phyloP scores from a whole-genome alignment of 768 basidiomycete species.

The Kockovaella imperatae region DNA sequence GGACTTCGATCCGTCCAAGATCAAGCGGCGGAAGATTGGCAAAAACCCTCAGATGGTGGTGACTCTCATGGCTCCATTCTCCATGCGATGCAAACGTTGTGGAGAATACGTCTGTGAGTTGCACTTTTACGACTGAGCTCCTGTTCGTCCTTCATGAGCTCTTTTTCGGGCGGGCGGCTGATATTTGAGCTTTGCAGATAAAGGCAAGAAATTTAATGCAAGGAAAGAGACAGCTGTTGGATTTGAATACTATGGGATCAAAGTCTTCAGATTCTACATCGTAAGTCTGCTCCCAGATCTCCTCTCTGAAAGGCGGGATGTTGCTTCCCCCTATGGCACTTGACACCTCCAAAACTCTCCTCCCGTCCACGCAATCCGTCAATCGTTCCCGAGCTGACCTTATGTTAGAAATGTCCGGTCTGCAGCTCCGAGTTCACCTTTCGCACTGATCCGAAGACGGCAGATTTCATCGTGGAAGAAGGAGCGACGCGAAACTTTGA shows the following conservation, averaged over 20 bases:
- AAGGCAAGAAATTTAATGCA: slow-evolving; percentile 99
- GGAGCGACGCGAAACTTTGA: slow-evolving; percentile 97
- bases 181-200: slow-evolving; percentile 53
- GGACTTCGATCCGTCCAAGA: slow-evolving; percentile 96
- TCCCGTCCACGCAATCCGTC: background rate
- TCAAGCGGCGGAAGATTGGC: slow-evolving; percentile 77
- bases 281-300: slow-evolving; percentile 21
- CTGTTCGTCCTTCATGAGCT: background rate
- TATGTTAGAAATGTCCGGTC: slow-evolving; percentile 65
- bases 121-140: background rate
- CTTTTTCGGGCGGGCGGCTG: background rate
- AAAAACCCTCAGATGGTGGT: slow-evolving; percentile 96
- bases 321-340: background rate
- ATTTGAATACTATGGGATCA: slow-evolving; percentile 97
- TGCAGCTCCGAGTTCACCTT: slow-evolving; percentile 99
- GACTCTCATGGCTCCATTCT: slow-evolving; percentile 98
- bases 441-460: slow-evolving; percentile 88
- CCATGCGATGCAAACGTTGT: slow-evolving; percentile 80
- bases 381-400: background rate
- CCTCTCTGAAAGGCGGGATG: background rate
- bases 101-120: slow-evolving; percentile 75
- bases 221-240: slow-evolving; percentile 96
- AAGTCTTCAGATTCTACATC: slow-evolving; percentile 49
- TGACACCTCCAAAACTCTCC: slow-evolving; percentile 16
- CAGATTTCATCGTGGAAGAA: slow-evolving; percentile 63